Evolutionary conservation across 139 green algal genomes (phyloP), one percentile per base, ranked within the genome.

Genomic region (Chlorella sp.): DNA sequence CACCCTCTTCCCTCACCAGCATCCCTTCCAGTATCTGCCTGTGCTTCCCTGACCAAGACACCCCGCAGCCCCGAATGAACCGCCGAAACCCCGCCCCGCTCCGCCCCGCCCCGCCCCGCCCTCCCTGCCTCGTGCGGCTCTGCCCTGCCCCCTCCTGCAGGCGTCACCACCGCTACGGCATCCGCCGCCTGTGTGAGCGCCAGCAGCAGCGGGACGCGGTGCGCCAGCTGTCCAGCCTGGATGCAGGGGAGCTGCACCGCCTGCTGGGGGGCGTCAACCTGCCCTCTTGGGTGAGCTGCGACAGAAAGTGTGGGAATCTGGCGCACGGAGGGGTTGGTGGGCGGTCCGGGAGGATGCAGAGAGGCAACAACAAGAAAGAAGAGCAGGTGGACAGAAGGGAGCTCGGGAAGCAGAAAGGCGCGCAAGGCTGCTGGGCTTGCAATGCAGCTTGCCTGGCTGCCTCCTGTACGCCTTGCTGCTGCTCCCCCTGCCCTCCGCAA

Each of bases 201-300:
- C 66, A 66, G 64, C 37, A 19, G 84, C 84, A 88, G 84, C 84
- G 68, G 28, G 28, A 42, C 4, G 84, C 71, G 24, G 24, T 88
- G 66, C 84, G 68, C 28, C 68, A 88, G 39, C 68, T 88, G 39
- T 60, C 15, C 19, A 4, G 66, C 16, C 64, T 88, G 28, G 84
- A 88, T 22, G 37, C 84, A 0, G 12, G 16, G 24, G 84, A 88
- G 84, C 66, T 88, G 84, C 68, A 68, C 9, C 66, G 39, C 30
- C 39, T 88, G 30, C 68, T 88, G 84, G 68, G 84, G 9, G 84
- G 77, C n/a, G 30, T 80, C 15, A 68, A 80, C 16, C 84, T 88
- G 84, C 84, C 84, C 0, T 42, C 39, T 3, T 88, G 84, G 84
- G 68, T 87, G 37, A 34, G 83, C 4, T 26, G 18, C 3, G 34